Evolutionary conservation across 257 asterid genomes (phyloP), one percentile per base, ranked within the genome.

Genomic region (Euphrasia confusa): DNA sequence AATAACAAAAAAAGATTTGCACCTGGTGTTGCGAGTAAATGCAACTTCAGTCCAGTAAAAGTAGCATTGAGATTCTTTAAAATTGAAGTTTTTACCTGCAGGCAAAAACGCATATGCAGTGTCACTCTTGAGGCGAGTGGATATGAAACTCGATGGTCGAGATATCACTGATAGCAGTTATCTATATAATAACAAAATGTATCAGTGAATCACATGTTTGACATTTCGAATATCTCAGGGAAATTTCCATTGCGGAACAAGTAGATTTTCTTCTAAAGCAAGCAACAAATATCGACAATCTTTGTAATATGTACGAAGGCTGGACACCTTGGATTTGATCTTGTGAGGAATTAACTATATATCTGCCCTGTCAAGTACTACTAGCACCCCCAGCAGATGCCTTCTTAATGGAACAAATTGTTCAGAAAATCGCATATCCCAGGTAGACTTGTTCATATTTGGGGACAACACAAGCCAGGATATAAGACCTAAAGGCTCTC

Each of bases 281-380:
- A 79, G 96, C 99, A 45, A 87, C 95, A 15, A 85, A 87, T 61
- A 56, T 81, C 7, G 97, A 93, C 76, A 93, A 93, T 82, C 94
- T 92, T 49, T 93, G 99, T 75, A 93, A 87, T 63, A 93, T 93
- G 99, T 93, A 93, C 50, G 99, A 93, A 81, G 99, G 99, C 44
- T 93, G 99, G 99, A 93, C 99, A 7, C 99, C 99, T 69, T 89
- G 99, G 99, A 93, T 93, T 79, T 93, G 81, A 92, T 67, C 68
- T 63, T 14, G 40, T 44, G 64, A 60, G 52, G 62, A 54, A 54
- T 4, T 4, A 10, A 71, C 30, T 49, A 64, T 66, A 66, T 58
- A 59, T 58, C 68, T 37, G 47, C 37, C 44, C 64, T 21, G 53
- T 7, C 63, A 44, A 54, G 60, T 63, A 21, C 24, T 21, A 65